Percentiles rank a stretch among this genome's conserved stretches.
These are phyloP conservation scores for Xylariaceae sp. DNA, from an alignment of 2,329 filamentous ascomycete genomes.

Conservation along the genomic window DNA sequence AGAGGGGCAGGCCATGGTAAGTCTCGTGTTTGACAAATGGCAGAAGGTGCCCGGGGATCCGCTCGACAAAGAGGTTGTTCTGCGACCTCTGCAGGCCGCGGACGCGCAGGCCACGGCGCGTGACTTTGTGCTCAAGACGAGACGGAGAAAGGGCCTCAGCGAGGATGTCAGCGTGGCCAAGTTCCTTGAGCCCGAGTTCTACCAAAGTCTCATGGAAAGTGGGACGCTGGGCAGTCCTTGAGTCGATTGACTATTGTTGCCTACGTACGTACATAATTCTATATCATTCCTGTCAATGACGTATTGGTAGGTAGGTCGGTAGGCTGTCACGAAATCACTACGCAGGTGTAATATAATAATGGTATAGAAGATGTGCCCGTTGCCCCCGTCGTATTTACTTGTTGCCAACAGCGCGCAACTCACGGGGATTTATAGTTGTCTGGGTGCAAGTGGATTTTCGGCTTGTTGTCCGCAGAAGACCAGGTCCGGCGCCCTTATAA, in stretches of 20 bases:
- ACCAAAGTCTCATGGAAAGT: slow-evolving; percentile 79
- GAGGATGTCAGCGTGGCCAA: slow-evolving; percentile 96
- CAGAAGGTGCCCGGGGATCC: slow-evolving; percentile 93
- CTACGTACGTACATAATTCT: background rate
- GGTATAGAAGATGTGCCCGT: background rate
- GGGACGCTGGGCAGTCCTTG: slow-evolving; percentile 62
- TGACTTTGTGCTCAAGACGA: slow-evolving; percentile 95
- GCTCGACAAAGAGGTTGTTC: slow-evolving; percentile 76
- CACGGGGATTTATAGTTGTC: no score
- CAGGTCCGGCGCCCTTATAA: no score
- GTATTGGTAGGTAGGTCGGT: background rate
- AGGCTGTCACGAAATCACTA: background rate
- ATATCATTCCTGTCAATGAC: no score
- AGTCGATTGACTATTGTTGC: background rate
- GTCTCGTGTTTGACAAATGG: slow-evolving; percentile 93
- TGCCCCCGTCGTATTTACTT: background rate
- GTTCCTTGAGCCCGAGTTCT: slow-evolving; percentile 92
- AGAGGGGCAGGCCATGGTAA: slow-evolving; percentile 84
- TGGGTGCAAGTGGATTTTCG: no score
- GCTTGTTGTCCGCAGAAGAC: no score
- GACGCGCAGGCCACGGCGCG: slow-evolving; percentile 82
- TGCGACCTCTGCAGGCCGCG: slow-evolving; percentile 81
- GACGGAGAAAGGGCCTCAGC: slow-evolving; percentile 84
- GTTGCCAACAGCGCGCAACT: no score
- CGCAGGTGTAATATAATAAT: background rate